phyloP scores from a whole-genome alignment of 495 filamentous ascomycete species.

The Penicillium nucicola region DNA sequence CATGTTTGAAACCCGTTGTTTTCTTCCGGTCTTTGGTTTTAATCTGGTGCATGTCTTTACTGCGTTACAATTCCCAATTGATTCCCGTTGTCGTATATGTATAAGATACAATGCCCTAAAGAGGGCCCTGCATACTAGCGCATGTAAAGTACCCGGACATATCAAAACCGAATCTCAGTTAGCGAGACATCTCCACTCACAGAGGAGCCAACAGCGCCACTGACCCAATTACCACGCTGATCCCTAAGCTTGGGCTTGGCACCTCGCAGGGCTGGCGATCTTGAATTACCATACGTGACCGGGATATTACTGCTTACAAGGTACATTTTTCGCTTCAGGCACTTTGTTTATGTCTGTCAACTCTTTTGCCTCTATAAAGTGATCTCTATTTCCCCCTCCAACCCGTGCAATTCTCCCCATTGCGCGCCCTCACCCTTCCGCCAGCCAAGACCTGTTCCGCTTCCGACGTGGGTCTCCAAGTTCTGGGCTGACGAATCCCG shows the following conservation, averaged over 20 bases:
- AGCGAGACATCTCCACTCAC: neutral
- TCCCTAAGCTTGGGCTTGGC: constrained; percentile 14
- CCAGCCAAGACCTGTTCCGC: constrained; percentile 24
- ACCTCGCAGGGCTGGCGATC: constrained; percentile 15
- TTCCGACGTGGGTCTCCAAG: constrained; percentile 22
- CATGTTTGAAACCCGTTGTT: constrained; percentile 3
- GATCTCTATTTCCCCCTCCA: neutral
- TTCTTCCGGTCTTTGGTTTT: constrained; percentile 4
- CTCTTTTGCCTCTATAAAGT: neutral
- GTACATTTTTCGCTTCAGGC: neutral
- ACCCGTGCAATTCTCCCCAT: neutral
- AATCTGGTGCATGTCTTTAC: neutral
- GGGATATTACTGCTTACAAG: constrained; percentile 6
- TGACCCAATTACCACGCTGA: constrained; percentile 1
- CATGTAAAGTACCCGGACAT: neutral
- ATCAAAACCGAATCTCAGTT: too few relatives aligned
- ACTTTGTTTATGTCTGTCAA: neutral
- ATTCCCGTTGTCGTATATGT: neutral
- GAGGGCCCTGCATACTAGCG: neutral
- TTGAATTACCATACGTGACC: constrained; percentile 10
- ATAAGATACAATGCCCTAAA: neutral
- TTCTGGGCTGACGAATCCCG: constrained; percentile 33
- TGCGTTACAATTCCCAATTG: constrained; percentile 6
- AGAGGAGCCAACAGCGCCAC: neutral
- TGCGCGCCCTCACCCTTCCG: constrained; percentile 5